Evolutionary conservation across 176 grass and related monocot species (phyloP).

Genomic region (Otatea glauca): DNA sequence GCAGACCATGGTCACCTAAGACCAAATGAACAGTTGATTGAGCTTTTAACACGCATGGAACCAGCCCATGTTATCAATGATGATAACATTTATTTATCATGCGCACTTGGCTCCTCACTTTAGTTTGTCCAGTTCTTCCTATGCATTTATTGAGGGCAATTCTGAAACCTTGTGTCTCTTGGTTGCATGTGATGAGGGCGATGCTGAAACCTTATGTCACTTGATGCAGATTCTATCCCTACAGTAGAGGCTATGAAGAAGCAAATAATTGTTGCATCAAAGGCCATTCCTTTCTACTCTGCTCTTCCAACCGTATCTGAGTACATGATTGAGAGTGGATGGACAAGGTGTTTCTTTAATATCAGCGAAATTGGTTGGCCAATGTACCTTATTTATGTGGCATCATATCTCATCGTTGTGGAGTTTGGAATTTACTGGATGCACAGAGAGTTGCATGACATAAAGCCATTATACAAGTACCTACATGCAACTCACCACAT

Average conservation of each 20-base stretch:
- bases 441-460: conserved; percentile 97
- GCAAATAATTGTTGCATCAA: conserved; percentile 86
- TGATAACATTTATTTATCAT: not conserved
- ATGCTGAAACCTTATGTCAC: not conserved
- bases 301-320: conserved; percentile 82
- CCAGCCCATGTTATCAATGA: not conserved
- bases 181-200: not conserved
- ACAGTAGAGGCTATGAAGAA: conserved; percentile 84
- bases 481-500: conserved; percentile 93
- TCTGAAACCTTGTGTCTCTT: conserved; percentile 13
- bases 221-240: conserved; percentile 78
- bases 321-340: conserved; percentile 86
- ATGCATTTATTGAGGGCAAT: not conserved
- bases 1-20: not conserved
- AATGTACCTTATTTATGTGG: conserved; percentile 59
- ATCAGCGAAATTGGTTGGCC: conserved; percentile 74
- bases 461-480: conserved; percentile 95
- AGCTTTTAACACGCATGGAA: not conserved
- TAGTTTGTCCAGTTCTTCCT: not conserved
- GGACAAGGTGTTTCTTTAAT: conserved; percentile 76
- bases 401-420: conserved; percentile 68
- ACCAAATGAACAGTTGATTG: not conserved
- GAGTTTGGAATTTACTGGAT: conserved; percentile 99
- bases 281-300: conserved; percentile 83
- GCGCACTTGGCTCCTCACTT: not conserved